phyloP scores from a whole-genome alignment of 108 stramenopile species.

The Cyclotella baltica region DNA sequence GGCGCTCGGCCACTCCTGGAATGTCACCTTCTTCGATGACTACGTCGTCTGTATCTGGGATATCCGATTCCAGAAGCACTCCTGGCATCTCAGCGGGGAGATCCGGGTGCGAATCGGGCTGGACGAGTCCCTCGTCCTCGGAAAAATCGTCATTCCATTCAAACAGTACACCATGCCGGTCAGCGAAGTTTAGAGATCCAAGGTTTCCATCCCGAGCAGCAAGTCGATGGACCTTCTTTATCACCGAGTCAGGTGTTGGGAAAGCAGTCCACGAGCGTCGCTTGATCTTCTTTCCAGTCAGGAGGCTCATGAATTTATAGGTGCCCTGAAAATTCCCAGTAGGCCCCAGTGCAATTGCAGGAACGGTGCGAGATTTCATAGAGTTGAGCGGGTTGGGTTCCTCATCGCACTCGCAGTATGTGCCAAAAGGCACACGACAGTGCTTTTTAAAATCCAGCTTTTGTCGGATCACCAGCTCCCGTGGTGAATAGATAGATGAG shows the following conservation, averaged over 20 bases:
- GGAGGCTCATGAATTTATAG: slow-evolving; percentile 38
- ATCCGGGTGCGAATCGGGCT: neutral
- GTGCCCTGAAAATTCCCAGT: slow-evolving; percentile 55
- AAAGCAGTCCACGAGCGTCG: slow-evolving; percentile 12
- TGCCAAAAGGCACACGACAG: slow-evolving; percentile 26
- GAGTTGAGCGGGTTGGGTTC: slow-evolving; percentile 3
- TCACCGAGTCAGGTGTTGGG: slow-evolving; percentile 10
- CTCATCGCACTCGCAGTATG: slow-evolving; percentile 3
- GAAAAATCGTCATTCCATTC: neutral
- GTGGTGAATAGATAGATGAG: slow-evolving; percentile 21
- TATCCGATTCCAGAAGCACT: neutral
- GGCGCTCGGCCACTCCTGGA: slow-evolving; percentile 7
- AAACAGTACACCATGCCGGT: slow-evolving; percentile 8
- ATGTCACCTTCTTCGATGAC: slow-evolving; percentile 35
- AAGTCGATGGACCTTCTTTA: slow-evolving; percentile 20
- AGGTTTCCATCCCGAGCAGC: slow-evolving; percentile 22
- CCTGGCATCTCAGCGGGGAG: slow-evolving; percentile 14
- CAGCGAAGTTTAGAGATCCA: slow-evolving; percentile 11
- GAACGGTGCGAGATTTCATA: neutral
- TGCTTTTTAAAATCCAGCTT: slow-evolving; percentile 30
- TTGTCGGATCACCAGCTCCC: slow-evolving; percentile 15
- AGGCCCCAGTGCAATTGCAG: slow-evolving; percentile 29
- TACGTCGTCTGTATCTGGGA: neutral
- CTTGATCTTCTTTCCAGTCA: slow-evolving; percentile 30
- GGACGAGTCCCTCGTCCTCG: neutral